phyloP scores from a whole-genome alignment of 2,329 filamentous ascomycete genomes.

The Ascosphaera pollenicola region DNA sequence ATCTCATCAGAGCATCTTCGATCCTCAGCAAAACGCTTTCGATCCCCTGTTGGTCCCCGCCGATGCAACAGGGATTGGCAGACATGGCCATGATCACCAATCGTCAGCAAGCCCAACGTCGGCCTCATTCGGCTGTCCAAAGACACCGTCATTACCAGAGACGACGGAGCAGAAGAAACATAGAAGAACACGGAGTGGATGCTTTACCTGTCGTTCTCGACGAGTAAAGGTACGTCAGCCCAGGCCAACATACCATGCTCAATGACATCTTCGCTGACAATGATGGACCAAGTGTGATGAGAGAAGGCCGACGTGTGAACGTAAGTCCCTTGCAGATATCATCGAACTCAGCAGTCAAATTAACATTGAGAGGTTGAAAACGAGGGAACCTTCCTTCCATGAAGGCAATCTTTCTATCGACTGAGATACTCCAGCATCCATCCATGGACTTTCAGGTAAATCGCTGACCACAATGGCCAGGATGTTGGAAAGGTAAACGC shows the following conservation, averaged over 20 bases:
- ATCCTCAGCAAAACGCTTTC: not conserved
- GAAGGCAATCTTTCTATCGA: not conserved
- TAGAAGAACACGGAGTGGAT: slow-evolving; percentile 77
- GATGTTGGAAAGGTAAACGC: slow-evolving; percentile 77
- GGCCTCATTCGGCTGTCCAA: not conserved
- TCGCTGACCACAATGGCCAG: slow-evolving; percentile 17
- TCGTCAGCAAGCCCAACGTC: not conserved
- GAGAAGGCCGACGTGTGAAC: slow-evolving; percentile 61
- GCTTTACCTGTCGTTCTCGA: slow-evolving; percentile 73
- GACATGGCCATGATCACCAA: not conserved
- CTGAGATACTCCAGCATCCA: not conserved
- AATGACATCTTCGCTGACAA: slow-evolving; percentile 3
- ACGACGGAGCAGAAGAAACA: slow-evolving; percentile 60
- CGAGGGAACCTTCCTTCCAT: not conserved
- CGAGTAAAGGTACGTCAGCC: slow-evolving; percentile 44
- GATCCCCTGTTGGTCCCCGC: not conserved
- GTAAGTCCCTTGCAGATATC: slow-evolving; percentile 19
- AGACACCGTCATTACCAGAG: slow-evolving; percentile 3
- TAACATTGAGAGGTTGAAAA: no score
- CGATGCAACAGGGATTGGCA: not conserved
- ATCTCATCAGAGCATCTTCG: not conserved
- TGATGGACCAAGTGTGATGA: slow-evolving; percentile 55
- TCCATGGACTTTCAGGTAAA: not conserved
- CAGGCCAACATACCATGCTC: not conserved
- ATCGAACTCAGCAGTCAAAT: slow-evolving; percentile 2